A percentile compares a stretch with the other conserved stretches of the same genome.
phyloP scores from a whole-genome alignment of 225 moss, liverwort and hornwort species.

The Physcomitrellopsis africana region DNA sequence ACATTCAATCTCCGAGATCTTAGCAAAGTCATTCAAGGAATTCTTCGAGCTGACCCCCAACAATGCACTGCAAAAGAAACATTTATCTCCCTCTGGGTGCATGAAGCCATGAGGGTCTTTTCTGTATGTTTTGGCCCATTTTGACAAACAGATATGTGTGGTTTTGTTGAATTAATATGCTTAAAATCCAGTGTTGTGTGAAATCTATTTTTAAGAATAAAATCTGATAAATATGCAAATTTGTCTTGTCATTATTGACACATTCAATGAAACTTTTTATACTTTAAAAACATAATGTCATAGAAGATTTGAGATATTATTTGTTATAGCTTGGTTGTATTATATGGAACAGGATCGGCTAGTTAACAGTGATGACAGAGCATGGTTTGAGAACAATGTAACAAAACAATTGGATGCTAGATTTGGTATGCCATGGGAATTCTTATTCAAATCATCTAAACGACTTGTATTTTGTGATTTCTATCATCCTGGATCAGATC shows the following conservation, averaged over 20 bases:
- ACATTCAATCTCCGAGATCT: conserved; percentile 88
- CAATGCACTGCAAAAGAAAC: conserved; percentile 44
- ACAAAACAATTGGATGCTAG: conserved; percentile 55
- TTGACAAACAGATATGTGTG: too few species aligned
- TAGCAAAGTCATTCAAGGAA: conserved; percentile 90
- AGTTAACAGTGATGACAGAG: conserved; percentile 69
- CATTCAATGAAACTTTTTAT: too few species aligned
- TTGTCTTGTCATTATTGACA: too few species aligned
- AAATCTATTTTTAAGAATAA: too few species aligned
- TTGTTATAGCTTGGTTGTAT: neutral
- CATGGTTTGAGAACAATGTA: conserved; percentile 72
- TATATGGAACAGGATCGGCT: conserved; percentile 65
- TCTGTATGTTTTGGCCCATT: conserved; percentile 32
- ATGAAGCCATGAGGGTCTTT: conserved; percentile 91
- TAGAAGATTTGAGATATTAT: too few species aligned
- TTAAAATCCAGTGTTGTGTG: too few species aligned
- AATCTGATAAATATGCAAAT: too few species aligned
- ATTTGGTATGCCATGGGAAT: conserved; percentile 73
- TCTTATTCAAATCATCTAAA: conserved; percentile 66
- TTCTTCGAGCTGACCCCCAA: conserved; percentile 60
- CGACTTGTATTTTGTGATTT: conserved; percentile 85
- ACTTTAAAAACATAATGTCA: neutral
- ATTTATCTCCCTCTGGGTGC: conserved; percentile 84
- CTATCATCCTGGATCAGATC: conserved; percentile 55
- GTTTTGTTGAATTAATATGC: neutral